phyloP scores from a whole-genome alignment of 208 protist species.

The Trypanosoma rangeli region DNA sequence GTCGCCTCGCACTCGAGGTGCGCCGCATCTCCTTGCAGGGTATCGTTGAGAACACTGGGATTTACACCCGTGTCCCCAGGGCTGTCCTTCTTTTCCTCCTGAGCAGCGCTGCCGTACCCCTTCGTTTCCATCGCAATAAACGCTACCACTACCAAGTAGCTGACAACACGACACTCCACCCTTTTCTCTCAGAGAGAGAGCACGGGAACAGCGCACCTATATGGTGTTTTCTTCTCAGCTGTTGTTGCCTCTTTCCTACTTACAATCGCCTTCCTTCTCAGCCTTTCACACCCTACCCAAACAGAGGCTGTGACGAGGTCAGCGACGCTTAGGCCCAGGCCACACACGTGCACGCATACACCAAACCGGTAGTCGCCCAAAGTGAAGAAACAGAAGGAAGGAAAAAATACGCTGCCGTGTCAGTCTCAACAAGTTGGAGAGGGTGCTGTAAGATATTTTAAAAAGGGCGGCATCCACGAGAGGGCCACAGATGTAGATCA shows the following conservation, averaged over 20 bases:
- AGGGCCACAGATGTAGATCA: not conserved
- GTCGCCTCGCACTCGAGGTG: slow-evolving; percentile 1
- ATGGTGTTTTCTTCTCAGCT: not conserved
- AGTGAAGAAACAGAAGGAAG: not conserved
- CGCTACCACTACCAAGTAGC: not conserved
- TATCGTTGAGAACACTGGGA: not conserved
- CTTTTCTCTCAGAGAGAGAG: not conserved
- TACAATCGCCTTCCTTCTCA: not conserved
- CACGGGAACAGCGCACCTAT: not conserved
- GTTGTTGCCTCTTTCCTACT: not conserved
- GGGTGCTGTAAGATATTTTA: not conserved
- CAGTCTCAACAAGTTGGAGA: slow-evolving; percentile 3
- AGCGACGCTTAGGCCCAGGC: not conserved
- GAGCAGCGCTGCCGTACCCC: not conserved
- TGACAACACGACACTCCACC: not conserved
- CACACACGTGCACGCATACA: not conserved
- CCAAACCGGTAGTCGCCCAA: not conserved
- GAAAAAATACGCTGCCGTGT: not conserved
- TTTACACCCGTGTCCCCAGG: not conserved
- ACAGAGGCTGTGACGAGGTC: not conserved
- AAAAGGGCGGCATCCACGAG: not conserved
- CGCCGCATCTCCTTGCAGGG: not conserved
- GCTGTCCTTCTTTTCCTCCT: not conserved
- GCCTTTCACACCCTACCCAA: not conserved
- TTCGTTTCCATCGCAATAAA: not conserved